Percentiles rank a stretch among this genome's conserved stretches.
Conservation (phyloP, 768 basidiomycete genomes). For the Phylloporus sp. region DNA sequence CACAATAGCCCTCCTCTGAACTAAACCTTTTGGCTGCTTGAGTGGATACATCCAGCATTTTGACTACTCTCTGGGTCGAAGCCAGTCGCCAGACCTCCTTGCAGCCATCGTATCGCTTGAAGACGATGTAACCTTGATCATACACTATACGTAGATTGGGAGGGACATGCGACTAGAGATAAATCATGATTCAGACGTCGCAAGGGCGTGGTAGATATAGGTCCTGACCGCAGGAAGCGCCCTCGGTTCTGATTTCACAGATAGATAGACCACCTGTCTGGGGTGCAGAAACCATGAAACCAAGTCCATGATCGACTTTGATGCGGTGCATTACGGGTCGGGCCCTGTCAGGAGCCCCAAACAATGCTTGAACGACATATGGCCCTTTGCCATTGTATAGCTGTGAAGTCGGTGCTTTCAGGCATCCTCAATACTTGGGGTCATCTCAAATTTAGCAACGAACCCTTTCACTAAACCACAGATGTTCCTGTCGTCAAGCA, state of each 20-base stretch:
- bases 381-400: constrained; percentile 47
- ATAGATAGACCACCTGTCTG: constrained; percentile 55
- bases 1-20: too few species aligned
- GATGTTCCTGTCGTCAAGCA: too few species aligned
- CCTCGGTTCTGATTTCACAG: constrained; percentile 76
- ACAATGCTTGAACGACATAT: constrained; percentile 35
- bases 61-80: constrained; percentile 29
- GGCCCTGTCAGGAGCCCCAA: constrained; percentile 30
- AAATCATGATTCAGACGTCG: neutral
- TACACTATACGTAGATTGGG: constrained; percentile 68
- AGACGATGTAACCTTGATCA: constrained; percentile 63
- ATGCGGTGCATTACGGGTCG: constrained; percentile 58
- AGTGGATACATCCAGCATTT: constrained; percentile 22
- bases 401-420: too few species aligned
- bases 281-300: constrained; percentile 57
- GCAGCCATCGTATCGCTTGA: constrained; percentile 51
- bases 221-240: constrained; percentile 42
- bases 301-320: constrained; percentile 66
- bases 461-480: too few species aligned
- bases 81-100: constrained; percentile 71
- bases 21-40: too few species aligned
- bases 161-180: constrained; percentile 6
- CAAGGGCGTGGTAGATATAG: neutral
- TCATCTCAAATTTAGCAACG: too few species aligned
- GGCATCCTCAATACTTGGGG: too few species aligned